Percentiles rank a stretch among this genome's conserved stretches.
Evolutionary conservation across 306 rosid genomes (phyloP).

Genomic region (Gynostemma pentaphyllum): DNA sequence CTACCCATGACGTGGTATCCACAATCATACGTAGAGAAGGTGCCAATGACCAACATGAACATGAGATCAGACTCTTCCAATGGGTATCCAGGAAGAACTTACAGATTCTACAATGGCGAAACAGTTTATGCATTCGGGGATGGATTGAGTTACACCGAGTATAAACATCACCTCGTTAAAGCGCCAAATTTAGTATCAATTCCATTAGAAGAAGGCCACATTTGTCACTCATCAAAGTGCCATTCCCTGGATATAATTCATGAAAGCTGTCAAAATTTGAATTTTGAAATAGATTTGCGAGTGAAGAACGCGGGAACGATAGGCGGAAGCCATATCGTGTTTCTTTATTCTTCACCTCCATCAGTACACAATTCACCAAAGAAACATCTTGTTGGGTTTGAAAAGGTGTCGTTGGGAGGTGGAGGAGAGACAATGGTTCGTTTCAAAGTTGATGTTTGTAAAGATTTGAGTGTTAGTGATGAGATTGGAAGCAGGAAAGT

Average conservation of each 20-base stretch:
- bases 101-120: conserved; percentile 77
- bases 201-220: conserved; percentile 53
- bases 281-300: conserved; percentile 48
- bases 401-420: conserved; percentile 50
- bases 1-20: conserved; percentile 99
- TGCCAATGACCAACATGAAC: conserved; percentile 94
- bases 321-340: conserved; percentile 58
- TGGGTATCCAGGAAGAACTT: conserved; percentile 81
- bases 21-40: conserved; percentile 66
- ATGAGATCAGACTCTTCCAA: conserved; percentile 71
- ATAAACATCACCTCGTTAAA: conserved; percentile 42
- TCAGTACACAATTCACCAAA: conserved; percentile 58
- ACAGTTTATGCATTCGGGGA: conserved; percentile 79
- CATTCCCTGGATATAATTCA: conserved; percentile 50
- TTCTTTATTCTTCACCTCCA: conserved; percentile 66
- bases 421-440: conserved; percentile 38
- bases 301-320: conserved; percentile 55
- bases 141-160: conserved; percentile 53
- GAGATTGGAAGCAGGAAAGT: conserved; percentile 69
- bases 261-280: conserved; percentile 44
- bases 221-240: conserved; percentile 58
- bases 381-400: conserved; percentile 66
- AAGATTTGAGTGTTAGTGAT: conserved; percentile 80
- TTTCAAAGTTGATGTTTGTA: conserved; percentile 74
- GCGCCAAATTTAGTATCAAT: conserved; percentile 51